These are phyloP conservation scores for Dothideomycetes sp. DNA, from an alignment of 2,329 filamentous ascomycete genomes.

Conservation along the genomic window DNA sequence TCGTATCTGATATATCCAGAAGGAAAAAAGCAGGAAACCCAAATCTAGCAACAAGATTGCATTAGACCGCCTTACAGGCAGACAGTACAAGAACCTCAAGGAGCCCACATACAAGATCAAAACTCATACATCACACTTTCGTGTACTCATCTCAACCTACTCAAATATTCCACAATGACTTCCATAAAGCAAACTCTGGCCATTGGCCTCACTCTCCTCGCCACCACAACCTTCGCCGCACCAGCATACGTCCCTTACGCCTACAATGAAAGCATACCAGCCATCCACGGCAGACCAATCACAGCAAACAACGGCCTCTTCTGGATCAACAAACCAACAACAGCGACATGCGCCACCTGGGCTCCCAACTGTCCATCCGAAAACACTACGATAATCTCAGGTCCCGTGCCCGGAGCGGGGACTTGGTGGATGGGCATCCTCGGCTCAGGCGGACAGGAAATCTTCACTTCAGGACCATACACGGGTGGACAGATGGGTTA, in stretches of 20 bases:
- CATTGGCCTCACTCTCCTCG: too few species aligned
- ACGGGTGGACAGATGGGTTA: constrained; percentile 2
- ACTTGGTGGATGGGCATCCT: constrained; percentile 9
- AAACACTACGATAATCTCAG: constrained; percentile 6
- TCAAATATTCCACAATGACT: too few species aligned
- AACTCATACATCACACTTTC: too few species aligned
- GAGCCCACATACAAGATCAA: too few species aligned
- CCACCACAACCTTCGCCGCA: constrained; percentile 1
- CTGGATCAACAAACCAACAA: constrained; percentile 2
- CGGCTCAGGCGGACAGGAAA: background rate
- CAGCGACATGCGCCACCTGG: constrained; percentile 7
- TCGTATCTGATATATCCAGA: too few species aligned
- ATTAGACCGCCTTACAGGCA: too few species aligned
- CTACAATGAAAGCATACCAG: constrained; percentile 7
- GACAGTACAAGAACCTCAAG: too few species aligned
- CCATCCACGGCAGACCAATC: constrained; percentile 9
- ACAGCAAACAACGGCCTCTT: constrained; percentile 9
- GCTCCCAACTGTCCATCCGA: constrained; percentile 6
- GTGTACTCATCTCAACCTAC: too few species aligned
- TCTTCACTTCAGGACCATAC: background rate
- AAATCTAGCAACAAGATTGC: too few species aligned
- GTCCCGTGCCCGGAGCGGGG: constrained; percentile 1
- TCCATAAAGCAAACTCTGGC: too few species aligned
- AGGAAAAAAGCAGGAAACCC: too few species aligned
- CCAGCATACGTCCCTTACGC: constrained; percentile 9